Percentiles rank a stretch among this genome's conserved stretches.
phyloP scores from a whole-genome alignment of 768 basidiomycete genomes.

The Boletus reticulatus region DNA sequence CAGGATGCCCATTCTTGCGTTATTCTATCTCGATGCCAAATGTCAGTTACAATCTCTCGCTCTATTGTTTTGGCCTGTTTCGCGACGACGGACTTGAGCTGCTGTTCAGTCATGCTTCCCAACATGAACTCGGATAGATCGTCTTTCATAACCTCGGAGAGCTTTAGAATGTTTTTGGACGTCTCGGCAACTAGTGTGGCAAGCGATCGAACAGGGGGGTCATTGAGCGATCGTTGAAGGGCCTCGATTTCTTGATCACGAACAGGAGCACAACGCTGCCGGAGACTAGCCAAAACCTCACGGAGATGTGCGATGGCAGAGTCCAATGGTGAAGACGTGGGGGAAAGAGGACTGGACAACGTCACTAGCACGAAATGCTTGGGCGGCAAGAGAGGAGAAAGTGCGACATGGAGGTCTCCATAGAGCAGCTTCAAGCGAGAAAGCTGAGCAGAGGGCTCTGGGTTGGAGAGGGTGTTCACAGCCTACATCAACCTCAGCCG shows the following conservation, averaged over 20 bases:
- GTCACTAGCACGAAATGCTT: slow-evolving; percentile 47
- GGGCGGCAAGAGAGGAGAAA: slow-evolving; percentile 59
- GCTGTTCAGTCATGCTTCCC: slow-evolving; percentile 63
- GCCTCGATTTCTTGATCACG: slow-evolving; percentile 55
- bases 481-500: slow-evolving; percentile 44
- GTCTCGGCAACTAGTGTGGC: slow-evolving; percentile 50
- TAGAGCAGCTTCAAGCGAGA: slow-evolving; percentile 57
- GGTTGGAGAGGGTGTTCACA: slow-evolving; percentile 50
- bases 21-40: slow-evolving; percentile 43
- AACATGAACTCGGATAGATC: slow-evolving; percentile 66
- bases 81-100: slow-evolving; percentile 47
- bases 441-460: slow-evolving; percentile 58
- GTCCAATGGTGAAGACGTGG: slow-evolving; percentile 65
- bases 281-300: slow-evolving; percentile 51
- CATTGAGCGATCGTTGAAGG: slow-evolving; percentile 37
- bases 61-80: slow-evolving; percentile 56
- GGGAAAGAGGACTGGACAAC: slow-evolving; percentile 59
- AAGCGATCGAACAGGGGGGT: slow-evolving; percentile 33
- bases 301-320: slow-evolving; percentile 54
- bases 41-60: slow-evolving; percentile 47
- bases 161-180: slow-evolving; percentile 44
- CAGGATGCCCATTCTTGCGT: slow-evolving; percentile 23
- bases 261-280: slow-evolving; percentile 63
- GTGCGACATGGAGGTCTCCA: slow-evolving; percentile 47
- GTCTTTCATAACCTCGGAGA: slow-evolving; percentile 64